Evolutionary conservation across 2,329 filamentous ascomycete genomes (phyloP), one percentile per base, ranked within the genome.

Genomic region (Tolypocladium tropicale): DNA sequence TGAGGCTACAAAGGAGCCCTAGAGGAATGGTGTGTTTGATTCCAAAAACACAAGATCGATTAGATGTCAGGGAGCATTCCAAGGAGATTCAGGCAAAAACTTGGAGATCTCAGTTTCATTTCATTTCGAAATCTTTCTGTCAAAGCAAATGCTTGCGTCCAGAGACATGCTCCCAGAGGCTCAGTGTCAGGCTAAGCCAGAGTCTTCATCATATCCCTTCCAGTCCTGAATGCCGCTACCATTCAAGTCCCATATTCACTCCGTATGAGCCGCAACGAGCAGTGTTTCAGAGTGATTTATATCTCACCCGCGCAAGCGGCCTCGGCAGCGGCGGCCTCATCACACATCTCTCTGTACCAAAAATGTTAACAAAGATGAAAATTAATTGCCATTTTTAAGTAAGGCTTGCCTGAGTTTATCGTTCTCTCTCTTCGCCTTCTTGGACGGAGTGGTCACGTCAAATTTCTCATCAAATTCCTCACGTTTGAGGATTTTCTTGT

Each of bases 401-500:
- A 16, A 18, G 10, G 2, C 4, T 32, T 33, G 2, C 46, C 30
- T 50, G 46, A 50, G 46, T n/a, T 32, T 18, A 4, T 53, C 25
- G 30, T 39, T 43, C 25, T 55, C 43, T 21, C 5, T 52, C 55
- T 61, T 63, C n/a, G 52, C 18, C 12, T 57, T 64, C 63, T 73
- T 73, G 25, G 54, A 33, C 10, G 21, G 16, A 12, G 49, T 39
- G 5, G 14, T 34, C 9, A 23, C 21, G 0, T 18, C 36, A 2
- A 36, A 16, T 2, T 59, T 59, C 1, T 55, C 58, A 0, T 58
- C 59, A 2, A 53, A 56, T 2, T 59, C 54, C 58, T 70, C 67
- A 37, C 62, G 54, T 58, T 68, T 69, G 34, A 68, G 39, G 48
- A n/a, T n/a, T n/a, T 53, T 48, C 48, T 55, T 61, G 18, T 62